phyloP scores from a whole-genome alignment of 2,329 filamentous ascomycete genomes.

The Pseudogymnoascus sp. region DNA sequence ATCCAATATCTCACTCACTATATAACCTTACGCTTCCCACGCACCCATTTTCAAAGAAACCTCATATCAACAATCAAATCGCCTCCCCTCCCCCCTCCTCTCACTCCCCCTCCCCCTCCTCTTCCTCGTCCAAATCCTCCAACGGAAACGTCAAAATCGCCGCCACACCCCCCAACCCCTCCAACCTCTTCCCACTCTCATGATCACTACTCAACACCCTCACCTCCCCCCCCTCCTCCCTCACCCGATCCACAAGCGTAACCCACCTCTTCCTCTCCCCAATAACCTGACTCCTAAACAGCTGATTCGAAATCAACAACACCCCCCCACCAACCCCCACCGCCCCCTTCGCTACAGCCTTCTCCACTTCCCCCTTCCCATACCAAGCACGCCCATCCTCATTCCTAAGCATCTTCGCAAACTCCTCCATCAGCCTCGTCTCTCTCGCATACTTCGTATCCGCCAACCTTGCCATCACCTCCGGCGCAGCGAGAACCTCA shows the following conservation, averaged over 20 bases:
- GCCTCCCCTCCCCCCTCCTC: conserved; percentile 19
- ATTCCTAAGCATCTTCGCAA: conserved; percentile 66
- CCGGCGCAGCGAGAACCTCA: conserved; percentile 74
- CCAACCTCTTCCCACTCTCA: conserved; percentile 80
- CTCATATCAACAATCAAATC: not conserved
- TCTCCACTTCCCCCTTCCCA: conserved; percentile 71
- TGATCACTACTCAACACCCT: conserved; percentile 87
- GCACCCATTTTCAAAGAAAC: not conserved
- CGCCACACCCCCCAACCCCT: conserved; percentile 77
- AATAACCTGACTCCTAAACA: conserved; percentile 80
- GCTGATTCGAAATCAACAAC: conserved; percentile 74
- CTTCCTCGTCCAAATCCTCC: conserved; percentile 67
- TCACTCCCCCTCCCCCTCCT: conserved; percentile 30
- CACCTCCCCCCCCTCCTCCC: conserved; percentile 76
- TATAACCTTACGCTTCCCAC: not conserved
- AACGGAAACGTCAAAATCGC: conserved; percentile 87
- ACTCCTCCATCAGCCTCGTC: conserved; percentile 74
- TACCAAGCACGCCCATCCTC: conserved; percentile 92
- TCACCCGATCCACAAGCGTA: conserved; percentile 76
- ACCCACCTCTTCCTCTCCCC: conserved; percentile 73
- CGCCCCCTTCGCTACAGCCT: conserved; percentile 76
- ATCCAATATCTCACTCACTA: conserved; percentile 4
- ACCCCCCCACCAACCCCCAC: conserved; percentile 80
- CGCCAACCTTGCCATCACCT: conserved; percentile 67
- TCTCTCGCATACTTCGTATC: conserved; percentile 85